Evolutionary conservation across 202 grass and related monocot genomes (phyloP), one percentile per base, ranked within the genome.

Genomic region (Schoenoplectus triqueter): DNA sequence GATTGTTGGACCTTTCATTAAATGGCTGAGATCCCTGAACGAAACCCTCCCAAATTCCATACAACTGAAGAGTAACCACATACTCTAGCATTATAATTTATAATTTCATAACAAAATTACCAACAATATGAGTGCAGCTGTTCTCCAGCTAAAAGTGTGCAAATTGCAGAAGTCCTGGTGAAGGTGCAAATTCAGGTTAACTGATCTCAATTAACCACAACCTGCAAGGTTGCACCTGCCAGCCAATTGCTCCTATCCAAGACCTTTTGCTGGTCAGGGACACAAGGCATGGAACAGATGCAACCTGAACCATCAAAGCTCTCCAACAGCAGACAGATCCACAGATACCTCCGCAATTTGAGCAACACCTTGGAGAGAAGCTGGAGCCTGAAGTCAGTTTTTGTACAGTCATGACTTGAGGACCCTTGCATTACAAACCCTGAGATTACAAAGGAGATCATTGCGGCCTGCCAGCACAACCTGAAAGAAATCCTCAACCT

Each of bases 381-480:
- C 48, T 54, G 17, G 13, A 41, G 44, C 80, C 64, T 1, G 1
- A 57, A 41, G 49, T 55, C 74, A 78, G 31, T 18, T 42, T 40
- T 4, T 44, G 14, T 44, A 6, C 14, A 2, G 31, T 78, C 63
- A 83, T 17, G 63, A 69, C 47, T 90, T 97, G 47, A 47, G 56
- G 56, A 55, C 63, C 61, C 39, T 87, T 10, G 66, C 68, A 48
- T 81, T n/a, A 14, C 88, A 90, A 82, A 88, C 86, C 85, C 95
- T 93, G 3, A 99, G 90, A 82, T 99, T 95, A 86, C 88, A 94
- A 8, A 99, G 93, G 59, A 95, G 88, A 13, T 90, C 91, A 72
- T 99, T 93, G 60, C 93, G 93, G 39, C 93, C 93, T 6, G 82
- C 89, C 69, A 99, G 80, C 67, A 99, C 88, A 1, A 88, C 79